Percentiles rank a stretch among this genome's conserved stretches.
phyloP scores from a whole-genome alignment of 2,329 filamentous ascomycete genomes.

The Colletotrichum liriopes region DNA sequence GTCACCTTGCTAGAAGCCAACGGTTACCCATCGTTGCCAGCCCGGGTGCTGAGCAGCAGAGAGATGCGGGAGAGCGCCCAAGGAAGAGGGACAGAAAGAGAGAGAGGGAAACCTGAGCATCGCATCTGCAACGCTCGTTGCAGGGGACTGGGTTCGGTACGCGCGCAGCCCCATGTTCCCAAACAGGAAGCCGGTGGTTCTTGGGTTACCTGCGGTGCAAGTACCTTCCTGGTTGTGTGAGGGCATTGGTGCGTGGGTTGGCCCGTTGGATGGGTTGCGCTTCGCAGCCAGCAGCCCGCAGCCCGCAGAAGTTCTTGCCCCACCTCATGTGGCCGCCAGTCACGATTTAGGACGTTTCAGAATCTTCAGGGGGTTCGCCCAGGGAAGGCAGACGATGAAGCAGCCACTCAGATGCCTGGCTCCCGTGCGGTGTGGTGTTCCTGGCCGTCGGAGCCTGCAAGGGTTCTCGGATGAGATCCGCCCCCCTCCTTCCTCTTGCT shows the following conservation, averaged over 20 bases:
- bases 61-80: background rate
- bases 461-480: conserved; percentile 42
- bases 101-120: background rate
- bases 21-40: background rate
- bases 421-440: background rate
- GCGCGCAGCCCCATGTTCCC: conserved; percentile 22
- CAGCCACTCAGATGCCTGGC: conserved; percentile 35
- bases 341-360: conserved; percentile 43
- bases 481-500: background rate
- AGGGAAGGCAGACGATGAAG: conserved; percentile 22
- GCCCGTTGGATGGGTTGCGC: background rate
- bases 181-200: conserved; percentile 35
- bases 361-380: conserved; percentile 19
- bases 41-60: conserved; percentile 7
- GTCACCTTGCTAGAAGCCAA: background rate
- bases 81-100: background rate
- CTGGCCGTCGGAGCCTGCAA: conserved; percentile 3
- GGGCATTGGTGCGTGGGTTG: background rate
- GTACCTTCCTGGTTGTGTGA: conserved; percentile 2
- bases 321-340: conserved; percentile 35
- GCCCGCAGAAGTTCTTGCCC: background rate
- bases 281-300: background rate
- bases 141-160: conserved; percentile 17
- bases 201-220: conserved; percentile 15
- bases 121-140: conserved; percentile 29